Conservation (phyloP, 192 early-diverging fungal genomes). For the Spinellus fusiger region DNA sequence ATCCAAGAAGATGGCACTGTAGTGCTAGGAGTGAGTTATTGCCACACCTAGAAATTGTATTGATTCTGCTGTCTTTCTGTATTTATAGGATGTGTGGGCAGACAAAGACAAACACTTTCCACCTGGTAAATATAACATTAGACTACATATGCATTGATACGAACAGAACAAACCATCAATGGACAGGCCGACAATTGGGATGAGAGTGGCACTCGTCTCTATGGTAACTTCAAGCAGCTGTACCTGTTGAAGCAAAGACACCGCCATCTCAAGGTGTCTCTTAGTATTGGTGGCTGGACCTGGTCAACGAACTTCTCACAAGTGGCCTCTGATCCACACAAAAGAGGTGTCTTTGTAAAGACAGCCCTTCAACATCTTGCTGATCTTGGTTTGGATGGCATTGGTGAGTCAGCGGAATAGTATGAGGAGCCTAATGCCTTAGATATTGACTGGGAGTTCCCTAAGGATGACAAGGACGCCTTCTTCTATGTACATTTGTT, state of each 20-base stretch:
- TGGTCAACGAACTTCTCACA: conserved; percentile 69
- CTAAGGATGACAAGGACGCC: conserved; percentile 72
- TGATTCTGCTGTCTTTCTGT: background rate
- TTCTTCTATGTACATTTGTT: conserved; percentile 76
- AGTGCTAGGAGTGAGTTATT: conserved; percentile 42
- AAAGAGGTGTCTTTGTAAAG: conserved; percentile 54
- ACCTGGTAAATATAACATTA: conserved; percentile 8
- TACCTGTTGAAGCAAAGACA: conserved; percentile 62
- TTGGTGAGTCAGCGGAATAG: conserved; percentile 23
- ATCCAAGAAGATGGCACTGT: conserved; percentile 56
- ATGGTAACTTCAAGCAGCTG: conserved; percentile 61
- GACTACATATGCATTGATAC: background rate
- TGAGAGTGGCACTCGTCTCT: conserved; percentile 43
- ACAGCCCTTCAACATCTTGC: conserved; percentile 41
- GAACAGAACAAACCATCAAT: conserved; percentile 26
- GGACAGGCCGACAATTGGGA: conserved; percentile 51
- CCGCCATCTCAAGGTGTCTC: conserved; percentile 62
- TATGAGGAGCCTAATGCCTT: background rate
- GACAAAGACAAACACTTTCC: conserved; percentile 62
- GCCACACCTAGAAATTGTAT: background rate
- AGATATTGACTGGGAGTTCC: conserved; percentile 81
- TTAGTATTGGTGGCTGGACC: conserved; percentile 77
- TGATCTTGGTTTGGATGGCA: conserved; percentile 49
- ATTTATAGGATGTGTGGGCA: conserved; percentile 62
- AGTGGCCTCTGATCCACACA: conserved; percentile 46